These are phyloP conservation scores for Gossypium gossypioides DNA, from an alignment of 441 rosid species.

Conservation along the genomic window DNA sequence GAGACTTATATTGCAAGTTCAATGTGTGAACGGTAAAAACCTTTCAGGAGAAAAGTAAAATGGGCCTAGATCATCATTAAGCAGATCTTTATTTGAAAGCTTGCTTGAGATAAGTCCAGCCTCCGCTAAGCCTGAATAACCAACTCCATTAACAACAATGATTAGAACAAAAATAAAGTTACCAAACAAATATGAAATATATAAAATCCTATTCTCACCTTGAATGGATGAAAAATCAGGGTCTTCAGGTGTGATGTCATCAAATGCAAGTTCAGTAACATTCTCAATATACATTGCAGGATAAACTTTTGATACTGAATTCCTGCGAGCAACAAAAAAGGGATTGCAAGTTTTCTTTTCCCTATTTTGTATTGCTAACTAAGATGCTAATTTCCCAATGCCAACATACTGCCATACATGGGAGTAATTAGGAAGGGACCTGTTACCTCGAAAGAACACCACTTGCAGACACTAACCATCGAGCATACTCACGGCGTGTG, in stretches of 20 bases:
- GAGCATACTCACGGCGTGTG: conserved; percentile 86
- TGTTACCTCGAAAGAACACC: conserved; percentile 68
- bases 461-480: conserved; percentile 87
- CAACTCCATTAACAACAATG: conserved; percentile 16
- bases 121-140: conserved; percentile 80
- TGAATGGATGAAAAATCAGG: conserved; percentile 90
- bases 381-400: conserved; percentile 2
- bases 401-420: neutral
- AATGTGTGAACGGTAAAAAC: conserved; percentile 24
- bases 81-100: conserved; percentile 61
- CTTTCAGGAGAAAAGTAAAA: conserved; percentile 66
- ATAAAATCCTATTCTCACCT: conserved; percentile 42
- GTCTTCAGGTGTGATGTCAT: conserved; percentile 72
- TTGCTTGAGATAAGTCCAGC: conserved; percentile 92
- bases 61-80: conserved; percentile 33
- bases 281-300: conserved; percentile 94
- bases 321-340: conserved; percentile 39
- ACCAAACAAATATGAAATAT: neutral
- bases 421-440: conserved; percentile 11
- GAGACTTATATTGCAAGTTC: conserved; percentile 8
- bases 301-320: conserved; percentile 68
- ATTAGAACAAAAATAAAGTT: conserved; percentile 1
- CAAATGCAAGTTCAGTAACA: conserved; percentile 83
- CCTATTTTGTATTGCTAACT: neutral
- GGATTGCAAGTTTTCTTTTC: neutral